A percentile compares a stretch with the other conserved stretches of the same genome.
These are phyloP conservation scores for Aspergillus tamarii DNA, from an alignment of 2,329 filamentous ascomycete species.

Conservation along the genomic window DNA sequence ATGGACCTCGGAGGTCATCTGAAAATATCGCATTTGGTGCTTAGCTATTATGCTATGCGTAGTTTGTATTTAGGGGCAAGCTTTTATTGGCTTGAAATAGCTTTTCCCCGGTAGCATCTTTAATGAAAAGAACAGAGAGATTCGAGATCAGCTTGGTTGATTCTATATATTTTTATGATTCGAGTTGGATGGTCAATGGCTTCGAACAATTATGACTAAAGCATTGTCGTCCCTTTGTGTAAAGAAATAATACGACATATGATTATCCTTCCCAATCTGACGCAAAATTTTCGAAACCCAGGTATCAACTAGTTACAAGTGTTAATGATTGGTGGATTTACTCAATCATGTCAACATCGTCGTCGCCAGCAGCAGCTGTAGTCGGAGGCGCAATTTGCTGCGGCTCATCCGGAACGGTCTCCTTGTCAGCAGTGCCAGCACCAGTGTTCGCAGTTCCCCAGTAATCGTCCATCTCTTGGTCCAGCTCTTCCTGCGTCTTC, in stretches of 20 bases:
- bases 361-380: constrained; percentile 43
- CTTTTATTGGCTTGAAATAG: not conserved
- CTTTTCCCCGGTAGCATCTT: not conserved
- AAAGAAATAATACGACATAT: not conserved
- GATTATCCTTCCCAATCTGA: not conserved
- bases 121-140: not conserved
- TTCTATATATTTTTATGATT: not conserved
- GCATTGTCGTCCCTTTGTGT: not conserved
- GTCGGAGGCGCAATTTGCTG: constrained; percentile 34
- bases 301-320: constrained; percentile 4
- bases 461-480: constrained; percentile 97
- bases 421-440: constrained; percentile 44
- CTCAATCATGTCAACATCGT: constrained; percentile 74
- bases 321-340: constrained; percentile 33
- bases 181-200: not conserved
- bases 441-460: constrained; percentile 60
- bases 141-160: not conserved
- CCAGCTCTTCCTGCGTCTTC: constrained; percentile 89
- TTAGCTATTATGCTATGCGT: not conserved
- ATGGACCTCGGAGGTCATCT: not conserved
- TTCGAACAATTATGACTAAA: not conserved
- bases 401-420: constrained; percentile 24
- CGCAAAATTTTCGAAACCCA: not conserved
- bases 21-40: not conserved
- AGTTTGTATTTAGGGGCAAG: not conserved